phyloP scores from a whole-genome alignment of 108 stramenopile species.

The Nitzschia sp. region DNA sequence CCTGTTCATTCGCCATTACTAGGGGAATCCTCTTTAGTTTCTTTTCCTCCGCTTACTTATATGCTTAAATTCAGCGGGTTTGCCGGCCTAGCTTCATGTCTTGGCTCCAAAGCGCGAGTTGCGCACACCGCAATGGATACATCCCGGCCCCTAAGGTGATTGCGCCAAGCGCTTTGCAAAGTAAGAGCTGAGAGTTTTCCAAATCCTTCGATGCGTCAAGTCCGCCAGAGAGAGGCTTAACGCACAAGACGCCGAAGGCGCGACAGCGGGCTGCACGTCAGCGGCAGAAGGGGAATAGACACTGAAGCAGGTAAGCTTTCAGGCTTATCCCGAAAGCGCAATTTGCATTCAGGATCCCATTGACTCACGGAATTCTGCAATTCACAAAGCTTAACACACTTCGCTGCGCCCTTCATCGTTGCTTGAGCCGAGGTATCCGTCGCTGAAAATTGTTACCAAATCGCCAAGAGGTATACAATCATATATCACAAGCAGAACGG shows the following conservation, averaged over 20 bases:
- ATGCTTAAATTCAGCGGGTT: too few relatives aligned
- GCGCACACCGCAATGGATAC: too few relatives aligned
- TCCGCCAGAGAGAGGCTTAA: too few relatives aligned
- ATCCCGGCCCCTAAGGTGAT: too few relatives aligned
- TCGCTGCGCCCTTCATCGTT: constrained; percentile 99
- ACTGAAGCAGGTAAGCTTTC: constrained; percentile 89
- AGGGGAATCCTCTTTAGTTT: constrained; percentile 94
- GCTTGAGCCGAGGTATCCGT: constrained; percentile 97
- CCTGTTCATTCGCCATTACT: constrained; percentile 97
- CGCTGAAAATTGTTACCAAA: constrained; percentile 97
- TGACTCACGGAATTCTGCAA: constrained; percentile 94
- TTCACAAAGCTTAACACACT: constrained; percentile 98
- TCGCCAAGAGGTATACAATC: too few relatives aligned
- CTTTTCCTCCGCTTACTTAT: constrained; percentile 97
- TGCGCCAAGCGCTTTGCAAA: too few relatives aligned
- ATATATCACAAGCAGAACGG: too few relatives aligned
- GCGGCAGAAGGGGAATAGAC: constrained; percentile 82
- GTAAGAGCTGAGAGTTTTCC: too few relatives aligned
- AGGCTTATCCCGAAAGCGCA: constrained; percentile 87
- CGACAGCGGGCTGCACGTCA: too few relatives aligned
- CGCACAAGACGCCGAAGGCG: too few relatives aligned
- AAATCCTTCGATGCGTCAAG: too few relatives aligned
- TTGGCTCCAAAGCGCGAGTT: too few relatives aligned
- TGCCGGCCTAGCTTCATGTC: constrained; percentile 26
- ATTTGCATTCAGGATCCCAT: constrained; percentile 95